These are phyloP conservation scores for Cystobasidiopsis lactophilus DNA, from an alignment of 768 basidiomycete species.

Conservation along the genomic window DNA sequence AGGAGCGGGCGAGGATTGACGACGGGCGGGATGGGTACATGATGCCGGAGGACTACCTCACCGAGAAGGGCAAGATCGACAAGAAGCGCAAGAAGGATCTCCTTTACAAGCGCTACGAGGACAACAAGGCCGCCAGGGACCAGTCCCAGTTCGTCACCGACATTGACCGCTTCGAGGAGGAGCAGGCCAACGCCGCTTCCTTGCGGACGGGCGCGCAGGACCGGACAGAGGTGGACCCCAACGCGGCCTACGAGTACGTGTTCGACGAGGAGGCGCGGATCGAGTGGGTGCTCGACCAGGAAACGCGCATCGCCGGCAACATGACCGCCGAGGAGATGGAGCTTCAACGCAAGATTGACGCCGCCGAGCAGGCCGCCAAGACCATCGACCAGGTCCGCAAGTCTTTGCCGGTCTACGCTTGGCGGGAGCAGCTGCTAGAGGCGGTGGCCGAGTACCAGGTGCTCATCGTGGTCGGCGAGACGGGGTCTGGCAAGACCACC, in stretches of 20 bases:
- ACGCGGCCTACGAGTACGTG: constrained; percentile 67
- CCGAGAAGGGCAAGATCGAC: constrained; percentile 95
- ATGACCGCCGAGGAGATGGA: constrained; percentile 69
- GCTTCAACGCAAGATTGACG: constrained; percentile 68
- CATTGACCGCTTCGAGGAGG: constrained; percentile 75
- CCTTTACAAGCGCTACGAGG: constrained; percentile 82
- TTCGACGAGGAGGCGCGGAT: constrained; percentile 97
- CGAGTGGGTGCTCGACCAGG: constrained; percentile 55
- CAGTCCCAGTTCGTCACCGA: constrained; percentile 82
- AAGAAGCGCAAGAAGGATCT: constrained; percentile 84
- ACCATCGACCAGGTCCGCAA: constrained; percentile 91
- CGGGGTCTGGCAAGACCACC: constrained; percentile 96
- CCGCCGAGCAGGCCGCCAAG: constrained; percentile 32
- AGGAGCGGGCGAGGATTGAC: constrained; percentile 79
- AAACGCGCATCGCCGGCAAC: constrained; percentile 36
- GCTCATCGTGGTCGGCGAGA: constrained; percentile 92
- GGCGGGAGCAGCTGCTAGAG: constrained; percentile 64
- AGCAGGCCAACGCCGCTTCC: constrained; percentile 68
- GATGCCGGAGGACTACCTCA: constrained; percentile 92
- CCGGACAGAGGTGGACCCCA: constrained; percentile 49
- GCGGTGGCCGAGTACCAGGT: constrained; percentile 83
- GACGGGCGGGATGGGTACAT: constrained; percentile 92
- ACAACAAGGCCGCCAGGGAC: constrained; percentile 31
- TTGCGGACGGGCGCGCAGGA: constrained; percentile 85
- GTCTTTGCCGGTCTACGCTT: constrained; percentile 72